Evolutionary conservation across 306 rosid genomes (phyloP), one percentile per base, ranked within the genome.

Genomic region (Trifolium pratense): DNA sequence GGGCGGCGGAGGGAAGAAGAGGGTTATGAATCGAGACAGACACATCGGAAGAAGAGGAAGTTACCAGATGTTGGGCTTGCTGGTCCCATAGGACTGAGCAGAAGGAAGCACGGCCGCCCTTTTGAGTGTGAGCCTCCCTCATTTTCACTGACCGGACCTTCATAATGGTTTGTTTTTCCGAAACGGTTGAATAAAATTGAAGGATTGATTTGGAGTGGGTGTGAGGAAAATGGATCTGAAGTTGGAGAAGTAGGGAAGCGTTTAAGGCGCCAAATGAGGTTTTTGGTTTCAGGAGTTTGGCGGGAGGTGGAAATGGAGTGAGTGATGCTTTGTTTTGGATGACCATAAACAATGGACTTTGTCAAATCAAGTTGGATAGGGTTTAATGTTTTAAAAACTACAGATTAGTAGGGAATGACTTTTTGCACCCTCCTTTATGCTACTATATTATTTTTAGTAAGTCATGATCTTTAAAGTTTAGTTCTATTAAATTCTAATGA

Each of bases 31-130:
- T 85, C 51, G 92, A 81, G 40, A 94, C 75, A 46, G 90, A 75
- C 20, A 84, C 61, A 14, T 91, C 97, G 52, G 91, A 82, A 67
- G 96, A 72, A 61, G 92, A 88, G 2, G 97, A 95, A 0, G 96
- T 94, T 64, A 88, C 90, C 6, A 92, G 81, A 48, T 87, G 92
- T 25, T 60, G 77, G 42, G 96, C 94, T 18, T 84, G 86, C 64
- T 88, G 90, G 84, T 91, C 99, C 99, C 97, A 94, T 77, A 90
- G 32, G 12, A 94, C 69, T 46, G 99, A 94, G 86, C 96, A 91
- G 85, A 90, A 88, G 1, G 94, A 91, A 42, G 88, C 71, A 20
- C 84, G 51, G 14, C 93, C 89, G 31, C 70, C 84, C 79, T 84
- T 85, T 85, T 87, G 91, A 62, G 87, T 84, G 92, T 95, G 99